Base-by-base conservation (phyloP, 495 filamentous ascomycete species). In the Endocarpon pusillum region DNA sequence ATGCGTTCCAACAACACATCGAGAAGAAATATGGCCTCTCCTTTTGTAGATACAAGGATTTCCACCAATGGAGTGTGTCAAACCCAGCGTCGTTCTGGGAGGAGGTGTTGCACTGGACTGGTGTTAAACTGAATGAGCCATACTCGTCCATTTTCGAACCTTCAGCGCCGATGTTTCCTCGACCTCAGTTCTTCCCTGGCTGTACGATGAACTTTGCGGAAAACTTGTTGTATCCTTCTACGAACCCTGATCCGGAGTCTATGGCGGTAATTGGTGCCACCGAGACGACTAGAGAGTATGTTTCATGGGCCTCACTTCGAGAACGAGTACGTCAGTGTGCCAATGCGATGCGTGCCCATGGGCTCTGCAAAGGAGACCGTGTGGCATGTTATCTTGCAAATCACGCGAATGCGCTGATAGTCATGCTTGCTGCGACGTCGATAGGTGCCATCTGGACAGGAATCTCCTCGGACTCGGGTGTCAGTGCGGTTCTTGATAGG, bases 381-480 rank as follows among this genome's bases (percentile, higher is more conserved):
- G 73, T 93, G 23, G 81, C 82, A 10, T 83, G 85, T 9, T 91
- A 81, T 44, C 70, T 92, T 17, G 84, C 81, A 3, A 94, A 94
- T 48, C 84, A 93, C 46, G 64, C 66, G 9, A 75, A 86, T 43
- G 74, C 85, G 0, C 60, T 94, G 8, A 70, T 92, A n/a, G 79
- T 77, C 9, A 83, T 93, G 75, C 66, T 94, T 21, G 77, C 81
- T 10, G 66, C 79, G 8, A 70, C 81, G 3, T 71, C 80, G 2
- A 53, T 93, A 9, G 85, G 85, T 14, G 83, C 78, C n/a, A 69
- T 87, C 26, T 94, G 84, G 84, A 87, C 84, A 1, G 81, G 80
- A 2, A 76, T 91, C 28, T 86, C 78, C 41, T 79, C 81, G 0
- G 82, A 91, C 49, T 84, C 71, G 20, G 82, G 82, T n/a, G 66